These are phyloP conservation scores for Penicillium sp. DNA, from an alignment of 2,329 filamentous ascomycete genomes.

Conservation along the genomic window DNA sequence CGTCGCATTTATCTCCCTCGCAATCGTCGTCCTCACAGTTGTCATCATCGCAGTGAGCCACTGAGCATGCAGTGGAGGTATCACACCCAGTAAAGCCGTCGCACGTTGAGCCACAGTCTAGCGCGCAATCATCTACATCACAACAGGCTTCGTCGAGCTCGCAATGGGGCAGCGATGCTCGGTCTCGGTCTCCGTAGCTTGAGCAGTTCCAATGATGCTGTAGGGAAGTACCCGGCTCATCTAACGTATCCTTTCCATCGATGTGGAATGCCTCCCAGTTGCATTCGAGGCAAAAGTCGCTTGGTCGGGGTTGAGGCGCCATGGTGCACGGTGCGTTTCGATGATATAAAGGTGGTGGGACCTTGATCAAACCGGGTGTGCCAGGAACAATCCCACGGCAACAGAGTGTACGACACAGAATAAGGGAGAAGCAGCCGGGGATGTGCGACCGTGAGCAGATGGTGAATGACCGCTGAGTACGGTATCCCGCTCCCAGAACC, in stretches of 20 bases:
- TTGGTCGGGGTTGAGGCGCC: slow-evolving; percentile 31
- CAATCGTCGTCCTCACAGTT: slow-evolving; percentile 23
- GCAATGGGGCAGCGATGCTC: slow-evolving; percentile 25
- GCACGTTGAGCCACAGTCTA: slow-evolving; percentile 40
- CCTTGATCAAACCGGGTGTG: slow-evolving; percentile 1
- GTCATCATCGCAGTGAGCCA: slow-evolving; percentile 29
- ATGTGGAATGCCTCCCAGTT: slow-evolving; percentile 42
- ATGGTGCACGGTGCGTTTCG: slow-evolving; percentile 25
- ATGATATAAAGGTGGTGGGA: slow-evolving; percentile 1
- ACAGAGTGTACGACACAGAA: slow-evolving; percentile 1
- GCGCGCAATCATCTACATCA: slow-evolving; percentile 36
- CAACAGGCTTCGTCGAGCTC: slow-evolving; percentile 38
- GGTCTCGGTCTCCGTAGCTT: slow-evolving; percentile 30
- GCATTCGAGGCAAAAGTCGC: slow-evolving; percentile 42
- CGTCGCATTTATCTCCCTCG: slow-evolving; percentile 2
- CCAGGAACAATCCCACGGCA: slow-evolving; percentile 4
- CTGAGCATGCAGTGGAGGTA: slow-evolving; percentile 37
- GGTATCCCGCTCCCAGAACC: slow-evolving; percentile 1
- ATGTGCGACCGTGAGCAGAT: slow-evolving; percentile 10
- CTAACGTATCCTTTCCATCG: slow-evolving; percentile 29
- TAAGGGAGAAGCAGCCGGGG: slow-evolving; percentile 5
- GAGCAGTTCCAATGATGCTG: slow-evolving; percentile 31
- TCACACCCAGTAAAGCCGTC: slow-evolving; percentile 43
- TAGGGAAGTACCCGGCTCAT: slow-evolving; percentile 20
- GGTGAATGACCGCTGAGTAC: slow-evolving; percentile 9